phyloP scores from a whole-genome alignment of 164 flowering plant species.

The Tetrastigma voinierianum region DNA sequence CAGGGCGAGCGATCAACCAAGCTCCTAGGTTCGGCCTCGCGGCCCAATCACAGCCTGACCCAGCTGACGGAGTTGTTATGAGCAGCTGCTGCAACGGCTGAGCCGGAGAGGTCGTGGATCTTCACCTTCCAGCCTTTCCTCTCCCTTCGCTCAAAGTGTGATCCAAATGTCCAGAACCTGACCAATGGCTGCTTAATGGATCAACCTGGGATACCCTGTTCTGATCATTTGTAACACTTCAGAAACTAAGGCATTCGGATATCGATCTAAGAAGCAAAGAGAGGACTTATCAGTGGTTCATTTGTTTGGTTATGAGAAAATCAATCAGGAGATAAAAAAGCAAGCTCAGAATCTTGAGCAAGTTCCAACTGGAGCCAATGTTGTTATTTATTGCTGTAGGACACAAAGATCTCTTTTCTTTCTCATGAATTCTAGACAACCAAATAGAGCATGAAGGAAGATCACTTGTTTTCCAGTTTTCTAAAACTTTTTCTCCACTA shows the following conservation, averaged over 20 bases:
- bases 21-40: slow-evolving; percentile 93
- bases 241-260: slow-evolving; percentile 11
- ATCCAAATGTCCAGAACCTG: slow-evolving; percentile 35
- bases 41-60: slow-evolving; percentile 90
- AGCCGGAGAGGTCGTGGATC: slow-evolving; percentile 90
- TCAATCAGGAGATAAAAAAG: neutral
- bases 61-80: slow-evolving; percentile 93
- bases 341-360: neutral
- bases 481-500: too few relatives aligned
- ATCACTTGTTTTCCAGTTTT: neutral
- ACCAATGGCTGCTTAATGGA: slow-evolving; percentile 56
- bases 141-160: slow-evolving; percentile 68
- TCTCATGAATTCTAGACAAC: neutral
- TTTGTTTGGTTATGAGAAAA: neutral
- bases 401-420: neutral
- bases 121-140: slow-evolving; percentile 92
- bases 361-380: neutral
- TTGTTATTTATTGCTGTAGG: too few relatives aligned
- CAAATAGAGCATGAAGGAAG: neutral
- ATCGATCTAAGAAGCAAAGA: neutral
- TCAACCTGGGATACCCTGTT: slow-evolving; percentile 70
- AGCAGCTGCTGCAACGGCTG: slow-evolving; percentile 95
- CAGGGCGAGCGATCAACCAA: slow-evolving; percentile 84
- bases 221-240: slow-evolving; percentile 13
- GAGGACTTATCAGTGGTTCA: neutral